These are phyloP conservation scores for Mrakia hoshinonis DNA, from an alignment of 768 basidiomycete genomes.

Conservation along the genomic window DNA sequence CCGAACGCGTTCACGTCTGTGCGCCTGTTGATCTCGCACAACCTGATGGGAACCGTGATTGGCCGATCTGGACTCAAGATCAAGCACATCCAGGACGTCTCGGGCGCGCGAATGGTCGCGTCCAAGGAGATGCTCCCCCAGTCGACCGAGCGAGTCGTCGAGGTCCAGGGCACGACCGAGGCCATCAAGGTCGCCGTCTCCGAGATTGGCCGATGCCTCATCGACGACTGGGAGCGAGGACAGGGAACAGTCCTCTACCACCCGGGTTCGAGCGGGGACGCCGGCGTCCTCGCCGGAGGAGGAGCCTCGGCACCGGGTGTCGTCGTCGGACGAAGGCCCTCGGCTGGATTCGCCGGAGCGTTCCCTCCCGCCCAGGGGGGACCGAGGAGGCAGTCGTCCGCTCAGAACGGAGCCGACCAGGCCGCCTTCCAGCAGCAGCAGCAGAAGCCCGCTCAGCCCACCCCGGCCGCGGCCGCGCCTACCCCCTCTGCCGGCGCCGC, in stretches of 20 bases:
- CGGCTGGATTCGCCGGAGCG: constrained; percentile 35
- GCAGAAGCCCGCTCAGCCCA: constrained; percentile 4
- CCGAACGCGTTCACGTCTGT: constrained; percentile 66
- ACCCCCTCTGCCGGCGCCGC: constrained; percentile 19
- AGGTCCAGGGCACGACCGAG: constrained; percentile 89
- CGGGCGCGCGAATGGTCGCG: constrained; percentile 95
- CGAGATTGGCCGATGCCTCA: constrained; percentile 88
- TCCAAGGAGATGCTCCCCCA: constrained; percentile 99
- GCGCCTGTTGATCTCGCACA: constrained; percentile 95
- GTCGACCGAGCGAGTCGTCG: constrained; percentile 96
- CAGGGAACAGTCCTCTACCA: constrained; percentile 91
- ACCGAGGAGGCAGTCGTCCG: not conserved
- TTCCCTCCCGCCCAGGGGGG: constrained; percentile 11
- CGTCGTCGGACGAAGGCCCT: constrained; percentile 31
- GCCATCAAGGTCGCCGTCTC: constrained; percentile 85
- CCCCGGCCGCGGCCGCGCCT: constrained; percentile 1
- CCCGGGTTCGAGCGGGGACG: constrained; percentile 61
- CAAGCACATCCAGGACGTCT: constrained; percentile 93
- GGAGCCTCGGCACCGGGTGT: constrained; percentile 34
- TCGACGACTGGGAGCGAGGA: constrained; percentile 95
- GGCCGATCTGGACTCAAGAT: constrained; percentile 94
- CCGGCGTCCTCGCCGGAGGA: constrained; percentile 41
- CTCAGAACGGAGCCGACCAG: constrained; percentile 34
- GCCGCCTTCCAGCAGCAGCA: constrained; percentile 34
- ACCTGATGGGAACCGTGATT: constrained; percentile 98